Conservation (phyloP, 495 filamentous ascomycete genomes). For the Xylona heveae region DNA sequence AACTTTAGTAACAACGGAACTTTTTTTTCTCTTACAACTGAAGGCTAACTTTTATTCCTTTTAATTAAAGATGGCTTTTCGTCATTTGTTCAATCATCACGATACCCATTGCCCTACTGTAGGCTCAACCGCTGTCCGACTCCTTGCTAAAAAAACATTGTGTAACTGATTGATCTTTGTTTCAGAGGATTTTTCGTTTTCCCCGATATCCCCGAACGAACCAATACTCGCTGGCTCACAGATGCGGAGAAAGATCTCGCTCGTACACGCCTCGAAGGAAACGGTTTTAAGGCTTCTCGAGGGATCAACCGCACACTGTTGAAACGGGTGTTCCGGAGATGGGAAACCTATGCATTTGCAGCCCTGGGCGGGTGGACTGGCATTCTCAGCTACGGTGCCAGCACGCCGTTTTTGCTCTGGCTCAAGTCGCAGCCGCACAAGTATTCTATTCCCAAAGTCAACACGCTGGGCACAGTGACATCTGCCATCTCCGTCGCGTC, state of each 20-base stretch:
- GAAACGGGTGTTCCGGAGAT: no score
- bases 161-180: not conserved
- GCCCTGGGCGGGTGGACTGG: constrained; percentile 9
- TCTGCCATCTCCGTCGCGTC: constrained; percentile 15
- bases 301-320: no score
- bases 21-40: no score
- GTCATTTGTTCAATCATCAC: constrained; percentile 29
- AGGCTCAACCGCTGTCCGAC: no score
- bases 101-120: constrained; percentile 23
- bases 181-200: constrained; percentile 13
- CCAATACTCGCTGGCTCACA: constrained; percentile 20
- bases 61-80: constrained; percentile 20
- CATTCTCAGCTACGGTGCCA: constrained; percentile 23
- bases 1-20: no score
- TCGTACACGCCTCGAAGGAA: constrained; percentile 14
- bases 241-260: constrained; percentile 17
- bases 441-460: constrained; percentile 24
- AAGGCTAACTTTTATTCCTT: no score
- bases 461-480: constrained; percentile 22
- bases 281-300: constrained; percentile 9
- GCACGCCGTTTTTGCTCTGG: constrained; percentile 23
- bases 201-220: constrained; percentile 26
- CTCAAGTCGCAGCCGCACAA: constrained; percentile 23
- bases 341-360: not conserved
- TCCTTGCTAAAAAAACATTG: constrained; percentile 14